A percentile compares a stretch with the other conserved stretches of the same genome.
Evolutionary conservation across 306 rosid genomes (phyloP).

Genomic region (Calophaca sinica): DNA sequence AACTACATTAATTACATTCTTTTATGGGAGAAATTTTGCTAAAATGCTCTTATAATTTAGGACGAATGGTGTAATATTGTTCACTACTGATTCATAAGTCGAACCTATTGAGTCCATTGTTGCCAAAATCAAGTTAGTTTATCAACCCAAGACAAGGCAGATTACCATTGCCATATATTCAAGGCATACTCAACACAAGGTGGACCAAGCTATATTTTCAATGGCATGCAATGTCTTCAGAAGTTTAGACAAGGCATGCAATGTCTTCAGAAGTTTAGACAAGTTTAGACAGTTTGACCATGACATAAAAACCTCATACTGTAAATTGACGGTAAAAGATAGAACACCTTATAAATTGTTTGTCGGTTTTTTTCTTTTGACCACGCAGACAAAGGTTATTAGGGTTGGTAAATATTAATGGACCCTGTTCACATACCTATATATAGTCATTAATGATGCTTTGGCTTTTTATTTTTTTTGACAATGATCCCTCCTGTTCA

Average conservation of each 20-base stretch:
- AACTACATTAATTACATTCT: too few relatives aligned
- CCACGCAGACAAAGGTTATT: neutral
- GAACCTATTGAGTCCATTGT: neutral
- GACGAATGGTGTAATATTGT: too few relatives aligned
- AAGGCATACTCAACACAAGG: neutral
- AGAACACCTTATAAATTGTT: neutral
- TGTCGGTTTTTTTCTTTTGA: neutral
- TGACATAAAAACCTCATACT: neutral
- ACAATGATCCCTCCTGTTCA: too few relatives aligned
- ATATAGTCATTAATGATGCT: slow-evolving; percentile 31
- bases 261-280: neutral
- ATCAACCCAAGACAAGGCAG: neutral
- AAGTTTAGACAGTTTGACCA: neutral
- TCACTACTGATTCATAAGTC: too few relatives aligned
- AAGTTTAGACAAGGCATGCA: neutral
- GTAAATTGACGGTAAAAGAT: slow-evolving; percentile 1
- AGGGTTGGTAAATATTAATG: neutral
- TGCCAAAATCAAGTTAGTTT: neutral
- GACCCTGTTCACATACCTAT: slow-evolving; percentile 12
- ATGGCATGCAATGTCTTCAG: neutral
- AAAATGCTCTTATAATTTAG: too few relatives aligned
- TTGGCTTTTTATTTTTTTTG: neutral
- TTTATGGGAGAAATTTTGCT: too few relatives aligned
- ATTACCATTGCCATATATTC: neutral
- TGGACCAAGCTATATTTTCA: slow-evolving; percentile 29